These are phyloP conservation scores for Penicillium ucsense DNA, from an alignment of 495 filamentous ascomycete species.

Conservation along the genomic window DNA sequence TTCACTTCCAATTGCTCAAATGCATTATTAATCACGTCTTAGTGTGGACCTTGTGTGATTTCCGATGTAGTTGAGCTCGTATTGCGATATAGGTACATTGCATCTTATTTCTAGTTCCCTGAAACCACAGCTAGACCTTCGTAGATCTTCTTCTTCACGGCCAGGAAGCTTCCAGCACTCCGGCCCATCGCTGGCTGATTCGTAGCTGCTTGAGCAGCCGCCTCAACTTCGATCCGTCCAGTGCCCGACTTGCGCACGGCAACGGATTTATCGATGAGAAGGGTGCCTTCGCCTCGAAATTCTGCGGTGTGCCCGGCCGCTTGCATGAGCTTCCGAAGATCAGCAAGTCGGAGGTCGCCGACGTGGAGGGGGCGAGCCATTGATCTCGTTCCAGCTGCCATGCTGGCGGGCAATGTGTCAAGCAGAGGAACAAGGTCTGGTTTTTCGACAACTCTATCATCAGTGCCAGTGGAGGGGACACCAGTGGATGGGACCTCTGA, in stretches of 20 bases:
- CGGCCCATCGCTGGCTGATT: slow-evolving; percentile 22
- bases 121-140: slow-evolving; percentile 73
- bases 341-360: slow-evolving; percentile 82
- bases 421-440: slow-evolving; percentile 49
- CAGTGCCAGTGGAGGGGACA: slow-evolving; percentile 3
- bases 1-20: no score
- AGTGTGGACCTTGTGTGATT: no score
- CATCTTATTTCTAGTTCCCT: slow-evolving; percentile 41
- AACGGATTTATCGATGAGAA: slow-evolving; percentile 79
- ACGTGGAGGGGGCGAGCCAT: slow-evolving; percentile 87
- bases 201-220: slow-evolving; percentile 43
- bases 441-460: slow-evolving; percentile 17
- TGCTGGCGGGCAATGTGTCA: slow-evolving; percentile 65
- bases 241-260: slow-evolving; percentile 81
- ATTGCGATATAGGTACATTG: not conserved
- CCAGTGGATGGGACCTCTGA: slow-evolving; percentile 16
- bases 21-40: no score
- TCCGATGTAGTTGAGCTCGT: no score
- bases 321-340: slow-evolving; percentile 76
- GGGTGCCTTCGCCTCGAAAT: slow-evolving; percentile 85
- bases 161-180: slow-evolving; percentile 52
- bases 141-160: slow-evolving; percentile 74
- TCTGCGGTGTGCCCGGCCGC: slow-evolving; percentile 76
- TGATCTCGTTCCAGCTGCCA: slow-evolving; percentile 66
- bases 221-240: slow-evolving; percentile 84